Evolutionary conservation across 495 filamentous ascomycete species (phyloP).

Genomic region (Halenospora varia): DNA sequence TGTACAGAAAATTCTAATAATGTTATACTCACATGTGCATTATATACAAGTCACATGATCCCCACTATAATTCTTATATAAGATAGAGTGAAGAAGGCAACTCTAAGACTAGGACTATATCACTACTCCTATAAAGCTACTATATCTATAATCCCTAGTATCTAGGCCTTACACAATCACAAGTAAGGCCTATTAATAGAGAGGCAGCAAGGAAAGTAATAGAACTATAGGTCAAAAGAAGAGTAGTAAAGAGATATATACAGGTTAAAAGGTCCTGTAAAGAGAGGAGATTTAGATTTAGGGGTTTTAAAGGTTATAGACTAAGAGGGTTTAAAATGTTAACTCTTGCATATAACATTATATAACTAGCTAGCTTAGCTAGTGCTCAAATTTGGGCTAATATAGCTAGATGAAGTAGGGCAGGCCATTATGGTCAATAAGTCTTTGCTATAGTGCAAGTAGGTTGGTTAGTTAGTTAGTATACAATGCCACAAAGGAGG

Average conservation of each 20-base stretch:
- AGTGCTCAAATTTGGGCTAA: conserved; percentile 11
- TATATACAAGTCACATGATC: too few relatives aligned
- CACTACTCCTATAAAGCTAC: conserved; percentile 1
- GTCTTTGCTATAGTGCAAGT: neutral
- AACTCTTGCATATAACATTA: conserved; percentile 3
- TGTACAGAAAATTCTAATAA: too few relatives aligned
- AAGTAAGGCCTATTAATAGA: conserved; percentile 4
- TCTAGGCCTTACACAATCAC: neutral
- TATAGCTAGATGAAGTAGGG: conserved; percentile 2
- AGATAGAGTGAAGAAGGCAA: neutral
- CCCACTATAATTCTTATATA: too few relatives aligned
- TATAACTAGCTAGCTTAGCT: neutral
- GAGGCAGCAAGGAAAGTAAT: neutral
- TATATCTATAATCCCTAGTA: neutral
- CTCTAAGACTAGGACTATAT: conserved; percentile 3
- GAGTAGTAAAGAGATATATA: neutral
- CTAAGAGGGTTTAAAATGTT: conserved; percentile 9
- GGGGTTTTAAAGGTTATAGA: conserved; percentile 4
- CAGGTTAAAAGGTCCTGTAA: neutral
- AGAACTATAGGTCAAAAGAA: conserved; percentile 5
- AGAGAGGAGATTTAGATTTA: neutral
- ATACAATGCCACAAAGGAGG: neutral
- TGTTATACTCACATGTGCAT: too few relatives aligned
- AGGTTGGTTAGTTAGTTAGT: too few relatives aligned
- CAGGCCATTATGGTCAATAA: conserved; percentile 5